These are phyloP conservation scores for Volvariella surrecta DNA, from an alignment of 1,284 basidiomycete species.

Conservation along the genomic window DNA sequence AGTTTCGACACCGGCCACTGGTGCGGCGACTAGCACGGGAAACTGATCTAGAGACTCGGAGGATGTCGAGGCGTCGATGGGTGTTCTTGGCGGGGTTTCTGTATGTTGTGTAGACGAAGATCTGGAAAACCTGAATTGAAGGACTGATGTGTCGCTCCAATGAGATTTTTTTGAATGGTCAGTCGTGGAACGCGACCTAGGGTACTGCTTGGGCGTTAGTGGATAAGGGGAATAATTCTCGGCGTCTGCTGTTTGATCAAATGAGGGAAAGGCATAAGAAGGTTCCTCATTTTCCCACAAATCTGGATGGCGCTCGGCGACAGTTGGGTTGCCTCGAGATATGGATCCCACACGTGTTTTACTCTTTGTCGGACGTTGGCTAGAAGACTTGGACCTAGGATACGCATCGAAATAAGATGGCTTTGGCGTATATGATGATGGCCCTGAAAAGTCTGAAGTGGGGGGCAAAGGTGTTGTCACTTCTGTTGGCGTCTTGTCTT, in stretches of 20 bases:
- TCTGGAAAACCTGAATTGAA: slow-evolving; percentile 52
- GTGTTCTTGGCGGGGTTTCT: slow-evolving; percentile 61
- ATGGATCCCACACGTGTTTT: slow-evolving; percentile 12
- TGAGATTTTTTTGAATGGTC: slow-evolving; percentile 41
- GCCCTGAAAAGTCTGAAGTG: slow-evolving; percentile 17
- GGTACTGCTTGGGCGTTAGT: slow-evolving; percentile 20
- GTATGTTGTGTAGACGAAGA: slow-evolving; percentile 55
- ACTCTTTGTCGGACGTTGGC: slow-evolving; percentile 13
- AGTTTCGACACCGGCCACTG: slow-evolving; percentile 67
- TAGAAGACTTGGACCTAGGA: slow-evolving; percentile 17
- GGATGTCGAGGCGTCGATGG: slow-evolving; percentile 41
- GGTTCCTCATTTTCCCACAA: slow-evolving; percentile 9
- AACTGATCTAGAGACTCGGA: slow-evolving; percentile 40
- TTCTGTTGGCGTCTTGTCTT: slow-evolving; percentile 28
- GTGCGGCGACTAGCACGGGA: slow-evolving; percentile 66
- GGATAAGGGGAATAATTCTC: slow-evolving; percentile 12
- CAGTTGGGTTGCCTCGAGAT: not conserved
- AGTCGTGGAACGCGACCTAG: slow-evolving; percentile 44
- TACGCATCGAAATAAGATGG: slow-evolving; percentile 29
- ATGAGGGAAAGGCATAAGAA: slow-evolving; percentile 25
- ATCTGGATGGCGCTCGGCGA: not conserved
- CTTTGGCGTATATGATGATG: slow-evolving; percentile 13
- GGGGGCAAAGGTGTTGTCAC: slow-evolving; percentile 18
- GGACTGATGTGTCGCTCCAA: slow-evolving; percentile 29
- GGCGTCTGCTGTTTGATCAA: slow-evolving; percentile 21